A percentile compares a stretch with the other conserved stretches of the same genome.
Evolutionary conservation across 441 rosid species (phyloP).

Genomic region (Erodium trifolium): DNA sequence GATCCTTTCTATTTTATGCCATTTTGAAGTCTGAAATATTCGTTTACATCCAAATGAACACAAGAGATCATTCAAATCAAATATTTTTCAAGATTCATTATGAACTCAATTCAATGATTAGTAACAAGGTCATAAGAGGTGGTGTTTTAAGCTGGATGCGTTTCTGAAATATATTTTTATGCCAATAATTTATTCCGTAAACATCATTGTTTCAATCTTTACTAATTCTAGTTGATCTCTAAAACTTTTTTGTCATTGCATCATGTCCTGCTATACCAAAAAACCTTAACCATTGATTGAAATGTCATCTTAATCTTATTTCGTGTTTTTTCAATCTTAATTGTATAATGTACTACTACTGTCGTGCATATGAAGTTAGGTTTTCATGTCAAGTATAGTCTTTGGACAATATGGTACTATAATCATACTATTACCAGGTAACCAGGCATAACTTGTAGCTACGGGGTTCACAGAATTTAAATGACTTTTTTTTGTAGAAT

Average conservation of each 20-base stretch:
- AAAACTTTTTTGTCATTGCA: constrained; percentile 2
- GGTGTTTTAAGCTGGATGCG: not conserved
- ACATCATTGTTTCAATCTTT: not conserved
- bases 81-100: not conserved
- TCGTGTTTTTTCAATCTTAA: not conserved
- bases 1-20: not conserved
- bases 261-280: not conserved
- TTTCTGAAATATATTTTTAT: not conserved
- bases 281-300: not conserved
- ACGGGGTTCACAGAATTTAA: not conserved
- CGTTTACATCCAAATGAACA: not conserved
- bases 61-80: not conserved
- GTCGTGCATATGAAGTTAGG: not conserved
- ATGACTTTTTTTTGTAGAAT: not conserved
- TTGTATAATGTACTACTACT: not conserved
- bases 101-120: not conserved
- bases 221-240: not conserved
- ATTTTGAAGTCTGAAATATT: not conserved
- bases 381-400: not conserved
- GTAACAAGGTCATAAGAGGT: not conserved
- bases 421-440: not conserved
- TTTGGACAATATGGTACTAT: not conserved
- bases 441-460: not conserved
- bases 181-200: not conserved
- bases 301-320: not conserved